Evolutionary conservation across 108 stramenopile species (phyloP).

Genomic region (Schizochytrium sp.): DNA sequence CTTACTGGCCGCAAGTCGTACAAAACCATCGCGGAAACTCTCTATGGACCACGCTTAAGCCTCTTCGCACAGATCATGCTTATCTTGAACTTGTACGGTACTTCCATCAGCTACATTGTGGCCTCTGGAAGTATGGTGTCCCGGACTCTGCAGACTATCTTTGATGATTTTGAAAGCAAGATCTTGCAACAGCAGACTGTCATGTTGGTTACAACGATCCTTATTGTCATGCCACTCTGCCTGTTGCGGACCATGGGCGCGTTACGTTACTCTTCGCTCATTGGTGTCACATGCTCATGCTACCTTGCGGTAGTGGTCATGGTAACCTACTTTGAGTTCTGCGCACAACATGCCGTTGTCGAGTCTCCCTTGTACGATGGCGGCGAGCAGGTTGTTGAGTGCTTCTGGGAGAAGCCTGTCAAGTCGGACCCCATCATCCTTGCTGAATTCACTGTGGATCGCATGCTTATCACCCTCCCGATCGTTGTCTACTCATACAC

Average conservation of each 20-base stretch:
- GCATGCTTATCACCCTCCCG: conserved; percentile 29
- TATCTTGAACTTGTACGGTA: conserved; percentile 39
- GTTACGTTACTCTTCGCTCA: conserved; percentile 17
- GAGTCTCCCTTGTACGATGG: not conserved
- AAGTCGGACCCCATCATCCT: conserved; percentile 42
- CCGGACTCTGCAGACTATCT: conserved; percentile 24
- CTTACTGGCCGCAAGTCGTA: conserved; percentile 58
- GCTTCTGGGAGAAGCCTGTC: conserved; percentile 50
- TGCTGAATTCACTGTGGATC: conserved; percentile 4
- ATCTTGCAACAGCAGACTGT: not conserved
- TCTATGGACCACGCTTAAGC: conserved; percentile 11
- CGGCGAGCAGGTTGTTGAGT: conserved; percentile 34
- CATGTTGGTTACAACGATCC: conserved; percentile 25
- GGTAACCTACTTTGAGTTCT: conserved; percentile 48
- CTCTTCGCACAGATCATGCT: conserved; percentile 36
- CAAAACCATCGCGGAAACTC: conserved; percentile 14
- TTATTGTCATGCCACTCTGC: conserved; percentile 52
- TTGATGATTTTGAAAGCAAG: conserved; percentile 27
- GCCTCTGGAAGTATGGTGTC: conserved; percentile 43
- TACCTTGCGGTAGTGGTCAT: conserved; percentile 51
- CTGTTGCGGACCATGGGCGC: conserved; percentile 54
- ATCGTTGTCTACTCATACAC: conserved; percentile 61
- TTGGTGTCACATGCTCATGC: conserved; percentile 43
- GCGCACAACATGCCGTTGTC: conserved; percentile 21
- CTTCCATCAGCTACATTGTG: conserved; percentile 53